These are phyloP conservation scores for Cyberlindnera subsufficiens DNA, from an alignment of 805 yeast genomes.

Conservation along the genomic window DNA sequence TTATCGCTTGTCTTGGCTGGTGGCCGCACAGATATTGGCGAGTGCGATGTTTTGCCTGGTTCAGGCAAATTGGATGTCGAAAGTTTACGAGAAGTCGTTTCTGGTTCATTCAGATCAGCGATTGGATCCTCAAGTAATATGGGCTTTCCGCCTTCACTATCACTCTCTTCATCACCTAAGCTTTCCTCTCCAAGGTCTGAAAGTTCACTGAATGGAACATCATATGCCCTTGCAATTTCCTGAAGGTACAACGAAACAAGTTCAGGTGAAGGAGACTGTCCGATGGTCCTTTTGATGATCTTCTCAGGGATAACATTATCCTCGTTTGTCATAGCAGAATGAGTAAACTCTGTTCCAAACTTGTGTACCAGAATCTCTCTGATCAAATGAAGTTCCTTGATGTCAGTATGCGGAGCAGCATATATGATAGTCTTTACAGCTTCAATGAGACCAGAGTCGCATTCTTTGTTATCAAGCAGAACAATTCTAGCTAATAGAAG, in stretches of 20 bases:
- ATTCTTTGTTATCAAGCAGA: constrained; percentile 37
- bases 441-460: constrained; percentile 38
- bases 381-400: constrained; percentile 60
- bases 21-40: constrained; percentile 38
- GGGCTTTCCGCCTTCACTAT: constrained; percentile 27
- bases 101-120: constrained; percentile 8
- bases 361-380: constrained; percentile 56
- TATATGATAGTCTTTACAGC: constrained; percentile 67
- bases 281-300: constrained; percentile 53
- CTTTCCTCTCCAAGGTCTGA: constrained; percentile 23
- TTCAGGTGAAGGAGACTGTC: constrained; percentile 59
- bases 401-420: constrained; percentile 67
- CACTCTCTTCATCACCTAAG: constrained; percentile 19
- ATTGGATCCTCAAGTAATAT: constrained; percentile 31
- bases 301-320: constrained; percentile 58
- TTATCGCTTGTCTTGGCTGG: constrained; percentile 38
- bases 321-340: constrained; percentile 44
- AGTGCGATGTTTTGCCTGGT: constrained; percentile 14
- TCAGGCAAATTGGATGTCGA: constrained; percentile 16
- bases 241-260: constrained; percentile 64
- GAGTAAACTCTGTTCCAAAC: constrained; percentile 61
- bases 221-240: constrained; percentile 79
- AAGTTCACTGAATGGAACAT: constrained; percentile 64
- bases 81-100: constrained; percentile 18
- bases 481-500: constrained; percentile 68